Evolutionary conservation across 352 stramenopile genomes (phyloP).

Genomic region (Phytophthora hibernalis): DNA sequence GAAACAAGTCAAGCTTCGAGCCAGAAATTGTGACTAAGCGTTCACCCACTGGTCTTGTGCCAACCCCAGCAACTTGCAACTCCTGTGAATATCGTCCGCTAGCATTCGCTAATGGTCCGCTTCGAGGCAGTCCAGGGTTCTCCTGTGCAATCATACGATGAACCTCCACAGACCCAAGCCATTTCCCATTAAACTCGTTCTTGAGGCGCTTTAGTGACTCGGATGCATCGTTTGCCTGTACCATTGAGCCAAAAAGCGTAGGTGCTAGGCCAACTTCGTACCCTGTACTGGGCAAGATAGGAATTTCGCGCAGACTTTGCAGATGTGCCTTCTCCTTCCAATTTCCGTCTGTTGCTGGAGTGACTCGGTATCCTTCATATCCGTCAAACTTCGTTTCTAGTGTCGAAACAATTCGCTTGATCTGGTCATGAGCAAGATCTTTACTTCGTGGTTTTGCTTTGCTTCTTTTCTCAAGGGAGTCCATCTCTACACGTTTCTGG

Average conservation of each 20-base stretch:
- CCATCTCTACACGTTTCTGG: conserved; percentile 75
- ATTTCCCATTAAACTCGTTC: conserved; percentile 57
- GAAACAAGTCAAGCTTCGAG: conserved; percentile 54
- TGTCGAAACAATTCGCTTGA: conserved; percentile 68
- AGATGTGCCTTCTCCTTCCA: conserved; percentile 63
- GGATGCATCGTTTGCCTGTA: conserved; percentile 53
- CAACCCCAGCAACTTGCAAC: conserved; percentile 56
- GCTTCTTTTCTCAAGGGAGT: conserved; percentile 74
- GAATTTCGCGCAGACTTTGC: conserved; percentile 71
- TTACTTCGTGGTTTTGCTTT: conserved; percentile 78
- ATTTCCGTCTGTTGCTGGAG: conserved; percentile 61
- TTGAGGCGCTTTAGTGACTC: conserved; percentile 55
- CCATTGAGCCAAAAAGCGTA: conserved; percentile 53
- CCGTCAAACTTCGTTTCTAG: conserved; percentile 78
- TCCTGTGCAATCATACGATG: conserved; percentile 54
- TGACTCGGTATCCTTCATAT: conserved; percentile 76
- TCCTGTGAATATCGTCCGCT: conserved; percentile 80
- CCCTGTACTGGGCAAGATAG: conserved; percentile 62
- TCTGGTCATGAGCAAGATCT: conserved; percentile 58
- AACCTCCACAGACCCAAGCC: conserved; percentile 76
- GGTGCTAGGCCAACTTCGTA: conserved; percentile 62
- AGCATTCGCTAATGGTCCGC: conserved; percentile 64
- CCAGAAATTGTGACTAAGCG: conserved; percentile 50
- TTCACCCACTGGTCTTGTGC: conserved; percentile 36
- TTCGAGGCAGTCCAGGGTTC: conserved; percentile 72